Percentiles rank a stretch among this genome's conserved stretches.
These are phyloP conservation scores for Penicillium arizonense DNA, from an alignment of 495 filamentous ascomycete species.

Conservation along the genomic window DNA sequence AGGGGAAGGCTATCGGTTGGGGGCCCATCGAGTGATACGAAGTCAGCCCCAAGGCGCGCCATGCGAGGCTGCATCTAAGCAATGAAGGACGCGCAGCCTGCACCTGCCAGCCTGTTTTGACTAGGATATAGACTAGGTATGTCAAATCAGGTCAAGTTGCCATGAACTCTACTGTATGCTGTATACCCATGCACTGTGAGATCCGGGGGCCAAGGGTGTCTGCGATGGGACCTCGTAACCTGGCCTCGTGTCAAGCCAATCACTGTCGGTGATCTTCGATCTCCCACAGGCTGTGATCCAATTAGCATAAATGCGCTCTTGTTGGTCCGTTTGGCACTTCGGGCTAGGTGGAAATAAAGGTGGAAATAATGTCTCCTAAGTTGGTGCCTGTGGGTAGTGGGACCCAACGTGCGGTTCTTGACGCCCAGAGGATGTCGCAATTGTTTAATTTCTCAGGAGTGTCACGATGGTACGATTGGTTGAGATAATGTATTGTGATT, in stretches of 20 bases:
- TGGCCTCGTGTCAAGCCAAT: conserved; percentile 8
- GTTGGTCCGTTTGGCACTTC: conserved; percentile 5
- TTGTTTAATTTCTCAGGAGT: neutral
- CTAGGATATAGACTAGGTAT: no score
- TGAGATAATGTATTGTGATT: neutral
- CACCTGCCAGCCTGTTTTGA: no score
- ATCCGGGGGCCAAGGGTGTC: conserved; percentile 12
- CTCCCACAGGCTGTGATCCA: conserved; percentile 5
- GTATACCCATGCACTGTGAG: conserved; percentile 10
- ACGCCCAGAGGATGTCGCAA: no score
- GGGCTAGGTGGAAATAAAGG: neutral
- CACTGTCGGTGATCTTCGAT: conserved; percentile 7
- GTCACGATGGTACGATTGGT: neutral
- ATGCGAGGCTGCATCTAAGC: no score
- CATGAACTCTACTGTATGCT: conserved; percentile 14
- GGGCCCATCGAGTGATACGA: no score
- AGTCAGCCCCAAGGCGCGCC: no score
- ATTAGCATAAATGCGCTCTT: conserved; percentile 12
- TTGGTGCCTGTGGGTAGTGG: neutral
- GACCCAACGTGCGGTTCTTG: neutral
- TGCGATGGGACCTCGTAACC: conserved; percentile 4
- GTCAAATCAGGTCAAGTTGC: neutral
- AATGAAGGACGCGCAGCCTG: no score
- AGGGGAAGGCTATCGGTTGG: neutral
- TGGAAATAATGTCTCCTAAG: no score